A percentile compares a stretch with the other conserved stretches of the same genome.
Conservation (phyloP, 208 protist species). For the Wallacemonas sp. region DNA sequence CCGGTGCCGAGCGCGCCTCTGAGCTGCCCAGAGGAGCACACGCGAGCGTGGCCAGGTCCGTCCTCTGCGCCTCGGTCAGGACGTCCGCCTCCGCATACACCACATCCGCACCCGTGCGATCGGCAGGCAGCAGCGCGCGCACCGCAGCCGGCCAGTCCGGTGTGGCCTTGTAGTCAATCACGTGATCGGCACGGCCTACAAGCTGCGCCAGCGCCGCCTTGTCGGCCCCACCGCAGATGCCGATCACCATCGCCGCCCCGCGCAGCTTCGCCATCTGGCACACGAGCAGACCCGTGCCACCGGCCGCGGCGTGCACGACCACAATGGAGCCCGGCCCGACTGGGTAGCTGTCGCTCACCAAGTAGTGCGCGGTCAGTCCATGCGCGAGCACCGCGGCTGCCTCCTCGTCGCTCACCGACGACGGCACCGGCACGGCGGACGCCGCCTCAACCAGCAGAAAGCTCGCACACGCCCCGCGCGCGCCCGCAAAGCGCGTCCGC, state of each 20-base stretch:
- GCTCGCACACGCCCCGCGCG: conserved; percentile 5
- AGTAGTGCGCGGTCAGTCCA: conserved; percentile 91
- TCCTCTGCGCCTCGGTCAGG: neutral
- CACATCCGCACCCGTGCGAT: conserved; percentile 43
- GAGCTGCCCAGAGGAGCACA: neutral
- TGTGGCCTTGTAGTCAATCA: conserved; percentile 67
- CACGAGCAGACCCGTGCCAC: conserved; percentile 81
- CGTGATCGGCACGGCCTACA: conserved; percentile 60
- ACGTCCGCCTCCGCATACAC: conserved; percentile 39
- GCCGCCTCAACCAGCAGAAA: conserved; percentile 44
- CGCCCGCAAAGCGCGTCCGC: conserved; percentile 4
- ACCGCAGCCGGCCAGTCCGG: conserved; percentile 65
- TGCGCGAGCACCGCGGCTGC: conserved; percentile 66
- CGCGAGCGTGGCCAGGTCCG: neutral
- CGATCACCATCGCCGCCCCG: conserved; percentile 89
- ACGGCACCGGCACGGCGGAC: conserved; percentile 36
- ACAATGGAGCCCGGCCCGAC: conserved; percentile 47
- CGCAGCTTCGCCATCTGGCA: conserved; percentile 92
- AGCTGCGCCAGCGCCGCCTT: conserved; percentile 64
- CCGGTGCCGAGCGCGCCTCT: neutral
- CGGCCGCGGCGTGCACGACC: conserved; percentile 88
- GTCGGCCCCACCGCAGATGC: conserved; percentile 63
- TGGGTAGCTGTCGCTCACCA: conserved; percentile 60
- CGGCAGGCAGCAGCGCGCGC: conserved; percentile 40
- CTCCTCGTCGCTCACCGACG: conserved; percentile 46